Percentiles rank a stretch among this genome's conserved stretches.
phyloP scores from a whole-genome alignment of 352 stramenopile species.

The Phytophthora lateralis region DNA sequence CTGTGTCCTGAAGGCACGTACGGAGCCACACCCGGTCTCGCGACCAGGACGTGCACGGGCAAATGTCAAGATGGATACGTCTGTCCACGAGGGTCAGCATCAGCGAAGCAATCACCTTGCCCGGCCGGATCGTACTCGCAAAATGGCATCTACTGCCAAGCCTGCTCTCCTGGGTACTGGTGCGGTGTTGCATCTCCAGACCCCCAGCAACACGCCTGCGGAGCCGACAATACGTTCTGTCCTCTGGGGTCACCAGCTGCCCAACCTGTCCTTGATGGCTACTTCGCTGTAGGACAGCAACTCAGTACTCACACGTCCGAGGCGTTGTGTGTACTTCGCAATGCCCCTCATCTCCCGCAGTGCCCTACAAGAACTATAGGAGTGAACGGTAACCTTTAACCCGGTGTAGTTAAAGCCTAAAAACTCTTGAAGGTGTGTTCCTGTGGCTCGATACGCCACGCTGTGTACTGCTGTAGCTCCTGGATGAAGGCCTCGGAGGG shows the following conservation, averaged over 20 bases:
- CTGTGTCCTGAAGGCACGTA: conserved; percentile 62
- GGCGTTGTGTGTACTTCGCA: conserved; percentile 43
- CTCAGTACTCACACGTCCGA: conserved; percentile 48
- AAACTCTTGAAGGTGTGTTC: conserved; percentile 83
- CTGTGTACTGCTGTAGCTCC: conserved; percentile 80
- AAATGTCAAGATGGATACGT: conserved; percentile 62
- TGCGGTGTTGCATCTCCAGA: conserved; percentile 48
- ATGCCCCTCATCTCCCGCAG: conserved; percentile 54
- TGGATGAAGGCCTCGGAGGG: conserved; percentile 77
- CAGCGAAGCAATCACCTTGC: conserved; percentile 51
- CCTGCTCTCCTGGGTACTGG: conserved; percentile 68
- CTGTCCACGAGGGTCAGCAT: conserved; percentile 52
- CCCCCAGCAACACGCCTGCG: conserved; percentile 58
- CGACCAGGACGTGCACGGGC: conserved; percentile 49
- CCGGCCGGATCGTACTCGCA: conserved; percentile 59
- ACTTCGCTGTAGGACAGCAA: conserved; percentile 48
- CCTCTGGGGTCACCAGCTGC: conserved; percentile 53
- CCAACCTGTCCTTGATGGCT: conserved; percentile 36
- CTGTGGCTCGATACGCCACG: conserved; percentile 72
- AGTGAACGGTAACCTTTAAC: conserved; percentile 40
- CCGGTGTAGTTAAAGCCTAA: conserved; percentile 33
- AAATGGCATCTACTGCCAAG: too few species aligned
- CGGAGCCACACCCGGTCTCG: conserved; percentile 48
- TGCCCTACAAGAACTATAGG: conserved; percentile 62
- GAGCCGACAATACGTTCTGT: conserved; percentile 49